Evolutionary conservation across 352 stramenopile genomes (phyloP), one percentile per base, ranked within the genome.

Genomic region (Phytopythium aichiense): DNA sequence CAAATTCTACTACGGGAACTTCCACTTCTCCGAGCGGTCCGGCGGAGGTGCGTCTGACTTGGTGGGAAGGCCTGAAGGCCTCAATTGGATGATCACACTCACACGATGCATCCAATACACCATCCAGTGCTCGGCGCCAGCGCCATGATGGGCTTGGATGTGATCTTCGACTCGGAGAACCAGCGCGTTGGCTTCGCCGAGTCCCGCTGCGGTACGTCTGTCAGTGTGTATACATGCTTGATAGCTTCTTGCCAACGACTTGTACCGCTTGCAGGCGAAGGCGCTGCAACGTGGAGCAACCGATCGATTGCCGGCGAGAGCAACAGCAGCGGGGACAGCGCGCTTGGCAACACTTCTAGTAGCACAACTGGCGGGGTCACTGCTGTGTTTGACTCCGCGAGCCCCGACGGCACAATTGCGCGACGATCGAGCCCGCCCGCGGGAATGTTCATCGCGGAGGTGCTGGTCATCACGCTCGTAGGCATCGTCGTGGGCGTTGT

Each of bases 121-220:
- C 62, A 15, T 52, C 7, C 45, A 93, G 87, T 95, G 20, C 67
- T 95, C 38, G 87, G 87, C 20, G 83, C 84, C 0, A 92, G 81
- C 53, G 76, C 72, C 7, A 94, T 95, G 87, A 54, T 93, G 28
- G 87, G 87, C 3, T 87, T 88, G 42, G 76, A 95, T 30, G 85
- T 94, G n/a, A 87, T 95, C 22, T 95, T 95, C 60, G 87, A 95
- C 64, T 64, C 67, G 38, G 85, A 92, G 55, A 80, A 78, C 61
- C 76, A 86, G 7, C 80, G 83, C n/a, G 58, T 95, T 4, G 87
- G 83, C 15, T 95, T 95, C 74, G 87, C 84, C 4, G 72, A 89
- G 38, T 83, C 87, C 4, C 42, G 69, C 31, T 95, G 87, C 58
- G 83, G 81, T 93, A 58, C 63, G 73, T 64, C 42, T 25, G 15